A percentile compares a stretch with the other conserved stretches of the same genome.
Conservation (phyloP, 257 asterid genomes). For the Fraxinus excelsior region DNA sequence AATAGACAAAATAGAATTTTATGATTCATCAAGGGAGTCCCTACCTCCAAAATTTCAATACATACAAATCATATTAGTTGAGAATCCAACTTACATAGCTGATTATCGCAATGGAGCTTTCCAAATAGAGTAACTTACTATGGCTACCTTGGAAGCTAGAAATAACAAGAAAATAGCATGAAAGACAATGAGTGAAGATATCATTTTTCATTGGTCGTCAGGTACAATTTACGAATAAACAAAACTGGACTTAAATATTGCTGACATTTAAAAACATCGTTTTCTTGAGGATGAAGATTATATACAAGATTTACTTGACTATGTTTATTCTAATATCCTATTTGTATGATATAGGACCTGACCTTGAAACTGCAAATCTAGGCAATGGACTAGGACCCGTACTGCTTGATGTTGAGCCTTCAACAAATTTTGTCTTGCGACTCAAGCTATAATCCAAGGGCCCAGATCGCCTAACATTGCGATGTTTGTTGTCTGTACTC, state of each 20-base stretch:
- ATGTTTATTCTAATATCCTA: conserved; percentile 20
- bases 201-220: not conserved
- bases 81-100: not conserved
- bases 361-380: conserved; percentile 89
- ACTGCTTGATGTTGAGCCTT: conserved; percentile 86
- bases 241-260: not conserved
- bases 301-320: not conserved
- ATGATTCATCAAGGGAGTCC: not conserved
- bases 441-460: conserved; percentile 82
- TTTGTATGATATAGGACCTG: conserved; percentile 90
- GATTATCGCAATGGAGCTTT: not conserved
- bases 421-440: conserved; percentile 63
- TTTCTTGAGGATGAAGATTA: not conserved
- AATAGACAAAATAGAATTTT: no score
- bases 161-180: not conserved
- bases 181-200: not conserved
- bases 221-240: not conserved
- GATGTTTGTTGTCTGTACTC: conserved; percentile 51
- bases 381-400: conserved; percentile 95
- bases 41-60: not conserved
- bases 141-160: no score
- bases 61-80: not conserved
- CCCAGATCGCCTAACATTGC: conserved; percentile 80
- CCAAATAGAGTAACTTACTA: no score
- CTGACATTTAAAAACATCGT: not conserved